Evolutionary conservation across 495 filamentous ascomycete species (phyloP), one percentile per base, ranked within the genome.

Genomic region (Lindgomyces ingoldianus): DNA sequence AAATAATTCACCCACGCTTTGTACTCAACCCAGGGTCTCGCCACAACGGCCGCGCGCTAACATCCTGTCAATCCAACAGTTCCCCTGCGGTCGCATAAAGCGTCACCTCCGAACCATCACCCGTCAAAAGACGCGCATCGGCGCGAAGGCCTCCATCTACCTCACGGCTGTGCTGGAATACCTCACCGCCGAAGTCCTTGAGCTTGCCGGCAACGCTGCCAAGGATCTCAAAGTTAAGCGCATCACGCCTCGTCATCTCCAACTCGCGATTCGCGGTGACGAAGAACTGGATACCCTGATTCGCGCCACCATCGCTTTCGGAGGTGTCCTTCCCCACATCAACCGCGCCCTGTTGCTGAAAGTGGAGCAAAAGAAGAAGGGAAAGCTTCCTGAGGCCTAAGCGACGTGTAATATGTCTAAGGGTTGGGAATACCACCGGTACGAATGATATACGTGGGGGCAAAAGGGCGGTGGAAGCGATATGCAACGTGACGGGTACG

Each of bases 171-270:
- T 98, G 49, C 88, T 98, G 55, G 94, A 98, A 81, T 98, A 98
- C 77, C 81, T 98, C 64, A 97, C 94, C 60, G 94, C 94, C 67
- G 94, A 98, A 87, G 95, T 98, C 44, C 89, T 98, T 70, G 94
- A 98, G 74, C 85, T 98, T 60, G 94, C 94, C 72, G 94, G 94
- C 74, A 98, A 98, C 74, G 94, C 94, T 33, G 94, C 94, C 75
- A 98, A 98, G 82, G 94, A 98, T 77, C 88, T 98, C 70, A 98
- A 98, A 79, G 94, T 98, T 80, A 98, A 98, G 89, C 94, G 94
- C 79, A 98, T 98, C 80, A 98, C 94, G 2, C 94, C 94, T 29
- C 94, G 94, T 74, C 94, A 98, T 77, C 81, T 98, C 67, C 94
- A 98, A 78, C 90, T 98, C 48, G 94, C 94, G 69, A 98, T 98